Percentiles rank a stretch among this genome's conserved stretches.
These are phyloP conservation scores for Incumbomyces lentus DNA, from an alignment of 2,329 filamentous ascomycete species.

Conservation along the genomic window DNA sequence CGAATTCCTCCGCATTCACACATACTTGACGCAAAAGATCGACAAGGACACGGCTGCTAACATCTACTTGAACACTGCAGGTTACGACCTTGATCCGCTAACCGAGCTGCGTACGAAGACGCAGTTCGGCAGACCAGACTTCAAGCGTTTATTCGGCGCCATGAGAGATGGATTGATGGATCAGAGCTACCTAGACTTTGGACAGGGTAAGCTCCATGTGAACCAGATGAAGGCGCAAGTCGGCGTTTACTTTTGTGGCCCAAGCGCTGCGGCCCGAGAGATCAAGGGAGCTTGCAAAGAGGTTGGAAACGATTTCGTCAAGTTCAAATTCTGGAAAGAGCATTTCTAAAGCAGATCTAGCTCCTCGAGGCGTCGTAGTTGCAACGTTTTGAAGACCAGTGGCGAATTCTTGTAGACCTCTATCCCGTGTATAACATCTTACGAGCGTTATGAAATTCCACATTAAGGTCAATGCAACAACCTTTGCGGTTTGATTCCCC, in stretches of 20 bases:
- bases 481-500: no score
- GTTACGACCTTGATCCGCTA: slow-evolving; percentile 74
- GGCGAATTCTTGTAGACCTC: not conserved
- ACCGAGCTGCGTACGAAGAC: slow-evolving; percentile 84
- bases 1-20: slow-evolving; percentile 96
- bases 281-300: slow-evolving; percentile 72
- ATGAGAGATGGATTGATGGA: slow-evolving; percentile 85
- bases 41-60: slow-evolving; percentile 90
- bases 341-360: slow-evolving; percentile 41
- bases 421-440: slow-evolving; percentile 3
- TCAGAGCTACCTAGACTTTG: slow-evolving; percentile 70
- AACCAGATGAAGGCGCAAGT: slow-evolving; percentile 46
- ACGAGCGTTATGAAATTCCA: not conserved
- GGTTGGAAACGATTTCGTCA: slow-evolving; percentile 65
- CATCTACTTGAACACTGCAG: slow-evolving; percentile 92
- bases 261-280: slow-evolving; percentile 65
- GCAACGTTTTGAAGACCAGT: no score
- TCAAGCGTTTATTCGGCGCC: slow-evolving; percentile 62
- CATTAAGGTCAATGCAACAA: not conserved
- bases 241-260: slow-evolving; percentile 96
- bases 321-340: slow-evolving; percentile 99
- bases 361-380: not conserved
- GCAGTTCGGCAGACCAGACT: slow-evolving; percentile 91
- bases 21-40: slow-evolving; percentile 87
- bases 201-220: slow-evolving; percentile 66